These are phyloP conservation scores for Hemileccinum impolitum DNA, from an alignment of 768 basidiomycete genomes.

Conservation along the genomic window DNA sequence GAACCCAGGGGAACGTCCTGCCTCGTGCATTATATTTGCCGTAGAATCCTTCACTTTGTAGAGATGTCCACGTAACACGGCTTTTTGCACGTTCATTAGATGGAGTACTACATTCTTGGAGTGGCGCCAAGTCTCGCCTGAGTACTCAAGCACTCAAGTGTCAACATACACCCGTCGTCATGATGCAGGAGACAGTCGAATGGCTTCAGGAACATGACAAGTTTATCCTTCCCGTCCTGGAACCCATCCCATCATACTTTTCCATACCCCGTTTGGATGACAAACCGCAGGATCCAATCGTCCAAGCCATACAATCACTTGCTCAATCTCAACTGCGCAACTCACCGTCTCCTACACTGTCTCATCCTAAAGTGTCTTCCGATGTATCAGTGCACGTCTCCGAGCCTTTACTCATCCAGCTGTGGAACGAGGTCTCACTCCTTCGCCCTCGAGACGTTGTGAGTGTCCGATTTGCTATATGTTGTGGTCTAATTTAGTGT, in stretches of 20 bases:
- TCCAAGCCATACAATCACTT: slow-evolving; percentile 47
- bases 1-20: slow-evolving; percentile 10
- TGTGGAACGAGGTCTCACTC: slow-evolving; percentile 20
- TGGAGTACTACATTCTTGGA: too few species aligned
- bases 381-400: background rate
- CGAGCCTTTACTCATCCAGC: background rate
- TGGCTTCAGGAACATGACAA: slow-evolving; percentile 19
- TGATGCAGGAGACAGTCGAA: slow-evolving; percentile 2
- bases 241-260: slow-evolving; percentile 46
- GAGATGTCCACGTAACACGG: slow-evolving; percentile 22
- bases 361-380: background rate
- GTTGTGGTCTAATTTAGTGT: slow-evolving; percentile 3
- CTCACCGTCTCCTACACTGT: background rate
- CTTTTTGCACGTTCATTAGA: too few species aligned
- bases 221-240: slow-evolving; percentile 27
- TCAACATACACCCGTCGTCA: background rate
- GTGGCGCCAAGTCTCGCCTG: too few species aligned
- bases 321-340: background rate
- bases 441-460: slow-evolving; percentile 10
- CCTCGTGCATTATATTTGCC: slow-evolving; percentile 28
- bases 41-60: slow-evolving; percentile 23
- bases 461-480: slow-evolving; percentile 4
- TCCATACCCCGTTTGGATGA: slow-evolving; percentile 65
- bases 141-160: too few species aligned
- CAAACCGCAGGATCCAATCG: slow-evolving; percentile 75